Evolutionary conservation across 257 asterid species (phyloP).

Genomic region (Orobanche coerulescens): DNA sequence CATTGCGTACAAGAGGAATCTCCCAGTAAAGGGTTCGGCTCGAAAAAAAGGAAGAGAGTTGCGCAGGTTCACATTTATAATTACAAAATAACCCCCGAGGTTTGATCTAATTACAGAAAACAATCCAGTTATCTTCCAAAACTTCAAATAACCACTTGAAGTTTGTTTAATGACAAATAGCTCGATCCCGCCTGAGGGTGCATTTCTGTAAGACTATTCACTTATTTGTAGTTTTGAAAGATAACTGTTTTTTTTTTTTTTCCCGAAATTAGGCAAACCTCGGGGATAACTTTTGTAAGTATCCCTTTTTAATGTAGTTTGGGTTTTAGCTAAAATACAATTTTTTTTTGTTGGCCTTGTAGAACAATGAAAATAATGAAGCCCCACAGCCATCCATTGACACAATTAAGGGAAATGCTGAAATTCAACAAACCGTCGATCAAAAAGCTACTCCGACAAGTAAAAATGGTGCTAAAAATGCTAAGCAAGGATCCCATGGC

Average conservation of each 20-base stretch:
- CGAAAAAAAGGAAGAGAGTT: constrained; percentile 74
- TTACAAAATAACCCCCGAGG: no score
- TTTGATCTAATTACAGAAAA: neutral
- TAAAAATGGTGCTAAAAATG: constrained; percentile 54
- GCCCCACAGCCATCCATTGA: constrained; percentile 32
- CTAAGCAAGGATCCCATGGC: constrained; percentile 61
- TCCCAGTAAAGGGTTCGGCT: constrained; percentile 37
- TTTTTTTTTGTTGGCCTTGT: no score
- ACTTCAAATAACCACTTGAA: no score
- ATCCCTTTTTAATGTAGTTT: no score
- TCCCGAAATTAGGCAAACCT: no score
- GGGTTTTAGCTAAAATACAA: no score
- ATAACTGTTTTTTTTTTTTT: no score
- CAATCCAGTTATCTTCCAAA: constrained; percentile 15
- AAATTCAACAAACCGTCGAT: constrained; percentile 41
- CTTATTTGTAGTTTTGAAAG: no score
- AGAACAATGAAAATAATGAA: constrained; percentile 36
- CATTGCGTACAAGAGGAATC: constrained; percentile 55
- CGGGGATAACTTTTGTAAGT: no score
- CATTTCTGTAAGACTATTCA: no score
- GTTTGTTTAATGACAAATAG: no score
- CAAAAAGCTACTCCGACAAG: constrained; percentile 31
- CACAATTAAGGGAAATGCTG: constrained; percentile 29
- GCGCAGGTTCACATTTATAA: constrained; percentile 43
- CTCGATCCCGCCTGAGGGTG: no score